Evolutionary conservation across 208 protist species (phyloP), one percentile per base, ranked within the genome.

Genomic region (Phytomonas sp.): DNA sequence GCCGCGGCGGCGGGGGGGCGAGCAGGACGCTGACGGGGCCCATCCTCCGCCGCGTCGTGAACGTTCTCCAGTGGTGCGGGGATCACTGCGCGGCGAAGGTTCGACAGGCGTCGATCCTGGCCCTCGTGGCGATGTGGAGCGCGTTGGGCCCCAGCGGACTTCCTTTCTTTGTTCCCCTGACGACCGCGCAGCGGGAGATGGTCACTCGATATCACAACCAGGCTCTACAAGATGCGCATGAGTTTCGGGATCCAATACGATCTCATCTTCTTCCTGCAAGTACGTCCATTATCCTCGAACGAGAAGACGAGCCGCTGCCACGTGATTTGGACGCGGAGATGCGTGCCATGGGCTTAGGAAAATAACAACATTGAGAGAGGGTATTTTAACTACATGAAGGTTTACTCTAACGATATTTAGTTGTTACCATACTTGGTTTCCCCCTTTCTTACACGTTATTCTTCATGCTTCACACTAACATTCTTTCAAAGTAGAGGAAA

Each of bases 201-300:
- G 60, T 92, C 37, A 76, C 71, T n/a, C 60, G 86, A 23, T 88
- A 86, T 40, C 73, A 45, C 66, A 83, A 84, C 52, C 82, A 80
- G 40, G 60, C 63, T 23, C 4, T 60, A 36, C n/a, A 5, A 33
- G 33, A 64, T 7, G 61, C 14, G 23, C 6, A 19, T 14, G 61
- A 64, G 16, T 59, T 60, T 69, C 68, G 37, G 40, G 66, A 30
- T 49, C 40, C 11, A 16, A 16, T 16, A 49, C 2, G 4, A 1
- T 8, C 2, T 19, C 19, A 49, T 49, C 40, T 49, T 49, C 19
- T 49, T 49, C 40, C 40, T 49, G 45, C 11, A 19, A 4, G 19
- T 6, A 19, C 19, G 45, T 26, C 45, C 2, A 26, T 19, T 19
- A 23, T 4, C 16, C 2, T 19, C 16, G 45, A 19, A 1, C 45